phyloP scores from a whole-genome alignment of 371 early-diverging fungal species.

The Mortierella sp. region DNA sequence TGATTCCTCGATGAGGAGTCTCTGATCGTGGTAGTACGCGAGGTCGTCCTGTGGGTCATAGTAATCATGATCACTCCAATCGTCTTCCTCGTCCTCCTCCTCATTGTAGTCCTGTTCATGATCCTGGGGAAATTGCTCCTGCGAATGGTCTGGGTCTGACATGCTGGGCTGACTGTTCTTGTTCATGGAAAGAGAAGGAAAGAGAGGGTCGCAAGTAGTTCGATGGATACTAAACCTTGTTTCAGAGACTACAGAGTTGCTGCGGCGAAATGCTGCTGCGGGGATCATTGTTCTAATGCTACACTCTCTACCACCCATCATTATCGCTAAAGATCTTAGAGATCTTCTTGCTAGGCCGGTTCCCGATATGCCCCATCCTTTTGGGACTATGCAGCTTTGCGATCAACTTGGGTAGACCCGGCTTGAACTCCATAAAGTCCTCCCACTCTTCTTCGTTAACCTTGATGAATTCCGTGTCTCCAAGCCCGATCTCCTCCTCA shows the following conservation, averaged over 20 bases:
- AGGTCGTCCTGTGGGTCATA: constrained; percentile 45
- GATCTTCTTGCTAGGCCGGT: constrained; percentile 49
- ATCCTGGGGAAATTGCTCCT: background rate
- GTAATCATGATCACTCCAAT: constrained; percentile 24
- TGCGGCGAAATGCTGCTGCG: constrained; percentile 9
- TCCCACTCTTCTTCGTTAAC: constrained; percentile 52
- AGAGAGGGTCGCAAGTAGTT: background rate
- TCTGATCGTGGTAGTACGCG: constrained; percentile 34
- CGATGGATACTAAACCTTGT: background rate
- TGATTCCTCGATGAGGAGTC: constrained; percentile 43
- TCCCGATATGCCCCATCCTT: constrained; percentile 45
- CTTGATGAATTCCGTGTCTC: constrained; percentile 43
- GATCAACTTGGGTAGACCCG: constrained; percentile 43
- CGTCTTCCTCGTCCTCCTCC: constrained; percentile 16
- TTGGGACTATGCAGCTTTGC: constrained; percentile 48
- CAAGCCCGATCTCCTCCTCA: constrained; percentile 21
- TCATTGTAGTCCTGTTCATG: constrained; percentile 14
- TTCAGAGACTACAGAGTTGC: background rate
- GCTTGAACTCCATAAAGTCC: constrained; percentile 51
- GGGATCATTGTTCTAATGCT: too few relatives aligned
- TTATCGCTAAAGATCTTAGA: constrained; percentile 51
- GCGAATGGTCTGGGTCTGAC: constrained; percentile 7
- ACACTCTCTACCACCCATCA: constrained; percentile 43
- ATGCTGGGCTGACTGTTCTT: background rate
- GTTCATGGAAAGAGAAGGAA: too few relatives aligned